A percentile compares a stretch with the other conserved stretches of the same genome.
Conservation (phyloP, 2,329 filamentous ascomycete species). For the Penicillium vulpinum region DNA sequence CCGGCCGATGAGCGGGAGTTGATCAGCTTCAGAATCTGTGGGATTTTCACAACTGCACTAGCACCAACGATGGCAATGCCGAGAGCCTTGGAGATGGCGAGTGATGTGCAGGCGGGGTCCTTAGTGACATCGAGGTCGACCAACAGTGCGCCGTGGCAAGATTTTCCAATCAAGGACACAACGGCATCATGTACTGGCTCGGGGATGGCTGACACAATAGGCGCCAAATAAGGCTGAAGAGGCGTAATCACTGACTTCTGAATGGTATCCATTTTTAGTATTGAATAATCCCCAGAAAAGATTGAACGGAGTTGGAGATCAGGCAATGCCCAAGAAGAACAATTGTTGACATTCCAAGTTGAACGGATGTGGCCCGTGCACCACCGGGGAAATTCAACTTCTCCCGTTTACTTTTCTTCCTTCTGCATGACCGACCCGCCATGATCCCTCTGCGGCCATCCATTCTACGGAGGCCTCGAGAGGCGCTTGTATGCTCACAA, state of each 20-base stretch:
- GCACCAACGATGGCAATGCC: conserved; percentile 92
- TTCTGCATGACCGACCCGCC: conserved; percentile 19
- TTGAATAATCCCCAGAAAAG: not conserved
- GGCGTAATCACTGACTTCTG: conserved; percentile 44
- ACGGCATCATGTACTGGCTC: conserved; percentile 72
- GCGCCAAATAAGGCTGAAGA: conserved; percentile 55
- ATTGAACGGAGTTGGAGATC: not conserved
- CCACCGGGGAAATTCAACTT: conserved; percentile 31
- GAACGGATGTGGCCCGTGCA: conserved; percentile 33
- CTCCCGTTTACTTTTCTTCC: conserved; percentile 22
- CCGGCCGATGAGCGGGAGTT: conserved; percentile 77
- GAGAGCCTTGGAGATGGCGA: conserved; percentile 87
- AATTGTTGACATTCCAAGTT: conserved; percentile 21
- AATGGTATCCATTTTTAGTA: conserved; percentile 41
- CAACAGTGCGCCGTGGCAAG: conserved; percentile 83
- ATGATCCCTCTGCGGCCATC: conserved; percentile 43
- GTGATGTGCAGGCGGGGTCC: conserved; percentile 77
- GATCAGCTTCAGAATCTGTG: conserved; percentile 91
- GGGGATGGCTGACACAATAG: conserved; percentile 72
- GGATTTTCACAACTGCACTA: conserved; percentile 90
- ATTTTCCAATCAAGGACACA: conserved; percentile 74
- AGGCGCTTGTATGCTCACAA: conserved; percentile 36
- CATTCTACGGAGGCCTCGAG: conserved; percentile 34
- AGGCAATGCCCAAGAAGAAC: not conserved
- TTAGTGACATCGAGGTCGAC: conserved; percentile 76